Evolutionary conservation across 2,329 filamentous ascomycete species (phyloP), one percentile per base, ranked within the genome.

Genomic region (Pyricularia grisea): DNA sequence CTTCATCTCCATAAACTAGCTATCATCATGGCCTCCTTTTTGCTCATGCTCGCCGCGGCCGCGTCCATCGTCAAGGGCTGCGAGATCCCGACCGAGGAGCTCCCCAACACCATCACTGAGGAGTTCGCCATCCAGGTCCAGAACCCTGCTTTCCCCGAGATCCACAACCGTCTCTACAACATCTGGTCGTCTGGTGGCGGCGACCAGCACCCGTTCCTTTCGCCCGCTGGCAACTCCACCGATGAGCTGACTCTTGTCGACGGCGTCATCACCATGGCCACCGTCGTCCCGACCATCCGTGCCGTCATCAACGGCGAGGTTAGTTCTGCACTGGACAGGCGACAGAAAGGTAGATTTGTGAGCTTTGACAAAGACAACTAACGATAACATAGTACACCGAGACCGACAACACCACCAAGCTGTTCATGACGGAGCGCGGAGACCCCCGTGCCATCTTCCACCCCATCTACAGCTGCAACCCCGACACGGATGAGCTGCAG

Each of bases 261-360:
- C 63, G 81, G 80, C 7, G 73, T 81, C 17, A 76, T 82, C 69
- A 78, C 74, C 67, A 74, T 67, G 69, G 71, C 64, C 69, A 74
- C 63, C 72, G 66, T 28, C 36, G 7, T n/a, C 9, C 50, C 67
- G 12, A 31, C 25, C 20, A 78, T 71, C 27, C 77, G 77, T 28
- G 80, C 79, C 1, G 80, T 81, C 31, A 81, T 83, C 67, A 81
- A 82, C 60, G 80, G 80, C 70, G 81, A 83, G 74, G 80, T 81
- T 75, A 69, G 71, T 50, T 2, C 5, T 31, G 11, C 23, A 14
- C 31, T 65, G 4, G 20, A 55, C 6, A 55, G 42, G 5, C 1
- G 12, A n/a, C 4, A 30, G 5, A 9, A 12, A 20, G 27, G 5
- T 14, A 30, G 10, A 9, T 11, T 3, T 42, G 20, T n/a, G 25